Conservation (phyloP, 805 yeast species). For the Candida caryicola region DNA sequence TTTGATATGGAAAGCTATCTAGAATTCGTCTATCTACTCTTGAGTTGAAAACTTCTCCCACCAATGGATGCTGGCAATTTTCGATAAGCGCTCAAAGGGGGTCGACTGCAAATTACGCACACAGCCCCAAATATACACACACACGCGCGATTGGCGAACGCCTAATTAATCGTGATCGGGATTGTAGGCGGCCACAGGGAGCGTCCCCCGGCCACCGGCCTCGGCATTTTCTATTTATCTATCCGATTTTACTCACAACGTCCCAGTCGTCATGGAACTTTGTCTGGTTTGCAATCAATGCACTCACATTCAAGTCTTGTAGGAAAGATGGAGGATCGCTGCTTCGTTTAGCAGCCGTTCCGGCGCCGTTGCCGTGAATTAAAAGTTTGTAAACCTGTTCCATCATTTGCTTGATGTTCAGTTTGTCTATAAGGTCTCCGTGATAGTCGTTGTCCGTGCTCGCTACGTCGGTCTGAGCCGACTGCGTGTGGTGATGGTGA, state of each 20-base stretch:
- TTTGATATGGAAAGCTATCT: not conserved
- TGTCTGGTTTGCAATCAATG: slow-evolving; percentile 22
- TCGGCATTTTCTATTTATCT: too few relatives aligned
- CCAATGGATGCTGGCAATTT: slow-evolving; percentile 2
- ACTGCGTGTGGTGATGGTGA: not conserved
- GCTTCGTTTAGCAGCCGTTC: slow-evolving; percentile 6
- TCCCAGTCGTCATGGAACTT: slow-evolving; percentile 36
- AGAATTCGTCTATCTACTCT: not conserved
- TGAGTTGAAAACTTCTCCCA: slow-evolving; percentile 2
- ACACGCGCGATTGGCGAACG: too few relatives aligned
- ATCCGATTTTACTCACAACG: slow-evolving; percentile 27
- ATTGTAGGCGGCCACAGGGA: too few relatives aligned
- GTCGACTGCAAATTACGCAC: not conserved
- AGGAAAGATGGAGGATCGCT: slow-evolving; percentile 19
- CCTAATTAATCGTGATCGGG: too few relatives aligned
- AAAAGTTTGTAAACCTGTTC: slow-evolving; percentile 29
- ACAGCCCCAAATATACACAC: not conserved
- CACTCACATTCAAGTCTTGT: slow-evolving; percentile 20
- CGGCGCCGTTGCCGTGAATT: slow-evolving; percentile 13
- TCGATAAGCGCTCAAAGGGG: slow-evolving; percentile 3
- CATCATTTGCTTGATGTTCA: slow-evolving; percentile 27
- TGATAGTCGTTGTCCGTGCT: not conserved
- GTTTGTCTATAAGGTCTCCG: slow-evolving; percentile 2
- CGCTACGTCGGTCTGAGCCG: not conserved
- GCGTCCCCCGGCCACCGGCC: too few relatives aligned